These are phyloP conservation scores for Lactuca saligna DNA, from an alignment of 129 eudicot species.

Conservation along the genomic window DNA sequence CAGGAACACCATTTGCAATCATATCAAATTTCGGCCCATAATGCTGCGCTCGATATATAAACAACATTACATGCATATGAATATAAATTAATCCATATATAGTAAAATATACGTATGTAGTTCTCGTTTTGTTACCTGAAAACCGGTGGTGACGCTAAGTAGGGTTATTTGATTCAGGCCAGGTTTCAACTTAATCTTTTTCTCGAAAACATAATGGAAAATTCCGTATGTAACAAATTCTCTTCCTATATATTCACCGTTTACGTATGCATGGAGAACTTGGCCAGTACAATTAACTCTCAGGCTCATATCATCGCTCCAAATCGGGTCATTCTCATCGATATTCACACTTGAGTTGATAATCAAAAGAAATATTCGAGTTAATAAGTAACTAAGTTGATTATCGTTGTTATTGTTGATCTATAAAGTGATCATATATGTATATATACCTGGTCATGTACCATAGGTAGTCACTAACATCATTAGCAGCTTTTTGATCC, in stretches of 20 bases:
- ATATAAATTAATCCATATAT: neutral
- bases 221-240: constrained; percentile 37
- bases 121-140: constrained; percentile 31
- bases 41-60: constrained; percentile 36
- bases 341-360: constrained; percentile 35
- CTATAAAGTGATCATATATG: neutral
- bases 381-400: neutral
- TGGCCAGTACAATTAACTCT: constrained; percentile 58
- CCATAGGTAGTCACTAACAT: constrained; percentile 69
- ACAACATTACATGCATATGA: neutral
- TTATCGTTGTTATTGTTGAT: neutral
- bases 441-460: constrained; percentile 67
- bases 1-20: constrained; percentile 39
- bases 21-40: constrained; percentile 54
- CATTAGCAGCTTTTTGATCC: constrained; percentile 56
- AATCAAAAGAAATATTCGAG: neutral
- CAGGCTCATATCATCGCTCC: constrained; percentile 51
- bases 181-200: constrained; percentile 29
- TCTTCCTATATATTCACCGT: constrained; percentile 57
- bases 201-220: constrained; percentile 36
- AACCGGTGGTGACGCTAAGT: constrained; percentile 61
- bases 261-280: constrained; percentile 55
- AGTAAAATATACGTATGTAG: neutral
- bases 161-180: constrained; percentile 52
- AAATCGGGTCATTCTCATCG: constrained; percentile 46